Evolutionary conservation across 306 rosid species (phyloP), one percentile per base, ranked within the genome.

Genomic region (Medicago ruthenica): DNA sequence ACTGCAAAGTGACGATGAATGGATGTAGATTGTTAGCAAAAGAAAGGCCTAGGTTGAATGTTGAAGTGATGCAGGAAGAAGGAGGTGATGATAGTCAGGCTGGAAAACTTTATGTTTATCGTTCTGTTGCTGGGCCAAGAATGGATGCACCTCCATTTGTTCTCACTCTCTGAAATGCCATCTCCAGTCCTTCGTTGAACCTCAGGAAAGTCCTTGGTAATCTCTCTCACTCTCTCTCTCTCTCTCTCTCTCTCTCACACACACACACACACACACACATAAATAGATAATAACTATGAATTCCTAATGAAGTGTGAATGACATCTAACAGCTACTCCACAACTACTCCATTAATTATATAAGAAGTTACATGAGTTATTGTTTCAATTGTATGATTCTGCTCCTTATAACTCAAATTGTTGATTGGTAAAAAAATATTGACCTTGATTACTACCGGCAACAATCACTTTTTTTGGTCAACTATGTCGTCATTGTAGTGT

Each of bases 51-150:
- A 83, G 97, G 80, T 75, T 93, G 86, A 93, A 93, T 66, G 93
- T 93, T 65, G 98, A 91, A 80, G 93, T 91, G 6, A 93, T 89
- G 22, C 86, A 84, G 81, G 92, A 88, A 40, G 89, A 76, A 3
- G 92, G 86, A 54, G 76, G 68, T 11, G 84, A 78, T 51, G 89
- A 79, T 12, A 37, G 80, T 48, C 81, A 70, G 57, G 92, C 91
- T 42, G 86, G 83, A 24, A 89, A 79, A 57, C 80, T 93, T 76
- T 93, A 91, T 71, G 92, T 89, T 37, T 91, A 93, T 81, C 96
- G 96, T 31, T 79, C 98, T 45, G 87, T 93, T 66, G 90, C 88
- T 15, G 98, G 98, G 21, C 93, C 90, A 9, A 89, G 98, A 79
- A 84, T 76, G 78, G 98, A 93, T 69, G 92, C 93, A 39, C 98